Conservation (phyloP, 495 filamentous ascomycete species). For the Penicillium psychrofluorescens region DNA sequence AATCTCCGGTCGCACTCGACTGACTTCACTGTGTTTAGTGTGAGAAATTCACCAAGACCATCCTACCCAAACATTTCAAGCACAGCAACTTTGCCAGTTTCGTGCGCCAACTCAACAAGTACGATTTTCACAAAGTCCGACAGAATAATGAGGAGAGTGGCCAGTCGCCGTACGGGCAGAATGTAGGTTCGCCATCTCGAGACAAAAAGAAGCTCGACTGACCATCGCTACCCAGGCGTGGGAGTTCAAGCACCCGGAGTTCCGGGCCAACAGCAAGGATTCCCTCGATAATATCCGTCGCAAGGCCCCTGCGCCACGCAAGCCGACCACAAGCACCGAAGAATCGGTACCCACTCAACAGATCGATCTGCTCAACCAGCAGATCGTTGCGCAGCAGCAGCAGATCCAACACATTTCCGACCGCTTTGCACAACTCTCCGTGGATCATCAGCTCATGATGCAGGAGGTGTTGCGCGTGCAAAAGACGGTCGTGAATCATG, state of each 20-base stretch:
- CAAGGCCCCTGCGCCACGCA: constrained; percentile 90
- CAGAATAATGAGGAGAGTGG: constrained; percentile 93
- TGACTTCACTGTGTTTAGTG: constrained; percentile 50
- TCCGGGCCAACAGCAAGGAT: constrained; percentile 91
- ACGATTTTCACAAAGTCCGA: constrained; percentile 98
- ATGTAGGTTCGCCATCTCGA: constrained; percentile 48
- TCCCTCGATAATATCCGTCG: constrained; percentile 93
- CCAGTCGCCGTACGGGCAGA: constrained; percentile 82
- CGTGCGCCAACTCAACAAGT: constrained; percentile 97
- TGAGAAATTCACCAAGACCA: constrained; percentile 96
- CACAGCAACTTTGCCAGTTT: constrained; percentile 99
- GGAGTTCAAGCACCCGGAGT: constrained; percentile 98
- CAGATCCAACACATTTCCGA: constrained; percentile 82
- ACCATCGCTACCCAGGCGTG: constrained; percentile 55
- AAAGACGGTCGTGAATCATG: constrained; percentile 81
- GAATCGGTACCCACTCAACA: constrained; percentile 80
- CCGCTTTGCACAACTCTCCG: constrained; percentile 74
- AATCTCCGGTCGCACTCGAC: background rate
- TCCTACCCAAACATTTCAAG: constrained; percentile 98
- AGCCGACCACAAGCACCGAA: constrained; percentile 54
- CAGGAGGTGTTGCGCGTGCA: constrained; percentile 84
- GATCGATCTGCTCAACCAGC: constrained; percentile 80
- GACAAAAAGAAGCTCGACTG: too few species aligned
- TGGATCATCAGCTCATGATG: constrained; percentile 78
- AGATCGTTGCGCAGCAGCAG: constrained; percentile 83